Base-by-base conservation (phyloP, 2,329 filamentous ascomycete species). In the Fusarium vanettenii region DNA sequence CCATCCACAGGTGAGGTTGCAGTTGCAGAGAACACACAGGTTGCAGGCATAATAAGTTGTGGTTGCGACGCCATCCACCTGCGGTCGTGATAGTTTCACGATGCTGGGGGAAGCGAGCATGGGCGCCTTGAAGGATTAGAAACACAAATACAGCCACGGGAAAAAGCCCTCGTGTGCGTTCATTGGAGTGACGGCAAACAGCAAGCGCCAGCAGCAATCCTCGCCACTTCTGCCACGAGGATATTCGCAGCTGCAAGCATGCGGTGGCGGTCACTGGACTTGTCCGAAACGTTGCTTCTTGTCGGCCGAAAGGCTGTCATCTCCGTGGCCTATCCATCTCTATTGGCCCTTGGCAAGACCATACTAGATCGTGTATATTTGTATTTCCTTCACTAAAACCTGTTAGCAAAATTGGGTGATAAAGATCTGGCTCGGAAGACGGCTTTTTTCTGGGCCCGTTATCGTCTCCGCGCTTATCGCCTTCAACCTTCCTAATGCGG, bases 371-470 rank as follows among this genome's bases (percentile, higher is more conserved):
- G 22, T 6, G 11, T 13, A 14, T 45, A 45, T 45, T 45, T 22
- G 41, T 16, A 52, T 67, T 75, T 78, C 60, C 31, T 74, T 79
- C 77, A 79, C 77, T 79, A 79, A 79, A 79, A 78, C n/a, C 71
- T 77, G 66, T 79, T 79, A 79, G 74, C 66, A 69, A 79, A 79
- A 79, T 64, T 68, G 41, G 39, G 56, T 64, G 62, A 60, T 71
- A 66, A 59, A 56, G 66, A 69, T 62, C 68, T 61, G 63, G 29
- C 29, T 35, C 62, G 67, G 62, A 43, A 62, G 59, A 37, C 45
- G 55, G 66, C 55, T 74, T 71, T 71, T 63, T 67, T 60, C 57
- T 62, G 57, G 66, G 61, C 60, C 73, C 66, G 64, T 72, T 70
- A 64, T 72, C 63, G 66, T 48, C 48, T n/a, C 48, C 50, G 37